Conservation (phyloP, 176 grass and related monocot species). For the Triticum dicoccoides region DNA sequence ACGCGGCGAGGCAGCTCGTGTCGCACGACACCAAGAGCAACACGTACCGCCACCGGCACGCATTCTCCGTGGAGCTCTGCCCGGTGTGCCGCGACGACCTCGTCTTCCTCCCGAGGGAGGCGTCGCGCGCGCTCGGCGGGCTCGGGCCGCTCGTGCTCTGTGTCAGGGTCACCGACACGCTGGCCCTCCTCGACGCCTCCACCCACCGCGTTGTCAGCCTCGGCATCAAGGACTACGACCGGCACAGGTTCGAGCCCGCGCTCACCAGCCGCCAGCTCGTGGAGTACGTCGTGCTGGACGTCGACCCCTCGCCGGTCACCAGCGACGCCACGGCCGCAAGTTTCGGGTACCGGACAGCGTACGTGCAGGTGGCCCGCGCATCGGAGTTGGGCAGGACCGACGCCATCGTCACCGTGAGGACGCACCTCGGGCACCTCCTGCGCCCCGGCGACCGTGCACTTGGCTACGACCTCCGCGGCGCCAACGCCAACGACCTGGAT, state of each 20-base stretch:
- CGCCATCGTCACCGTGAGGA: constrained; percentile 50
- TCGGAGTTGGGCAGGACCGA: constrained; percentile 62
- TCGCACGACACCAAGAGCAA: constrained; percentile 62
- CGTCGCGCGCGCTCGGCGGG: constrained; percentile 43
- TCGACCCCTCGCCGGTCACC: constrained; percentile 27
- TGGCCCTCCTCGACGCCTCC: constrained; percentile 46
- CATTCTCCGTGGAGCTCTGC: constrained; percentile 61
- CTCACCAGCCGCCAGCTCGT: constrained; percentile 58
- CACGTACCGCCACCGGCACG: constrained; percentile 34
- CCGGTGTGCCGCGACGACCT: constrained; percentile 66
- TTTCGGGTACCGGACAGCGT: constrained; percentile 21
- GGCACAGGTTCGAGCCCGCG: constrained; percentile 41
- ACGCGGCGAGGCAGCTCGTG: constrained; percentile 52
- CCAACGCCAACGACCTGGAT: constrained; percentile 38
- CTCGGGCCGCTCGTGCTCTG: constrained; percentile 66
- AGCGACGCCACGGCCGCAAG: constrained; percentile 13
- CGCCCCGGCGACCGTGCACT: constrained; percentile 49
- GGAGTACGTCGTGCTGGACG: constrained; percentile 70
- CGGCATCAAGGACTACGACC: constrained; percentile 45
- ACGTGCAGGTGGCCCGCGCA: constrained; percentile 43
- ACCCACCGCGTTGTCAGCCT: constrained; percentile 39
- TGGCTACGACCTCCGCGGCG: constrained; percentile 53
- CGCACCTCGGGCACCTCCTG: constrained; percentile 56
- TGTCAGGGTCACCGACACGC: constrained; percentile 41
- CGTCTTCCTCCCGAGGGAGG: constrained; percentile 48